Percentiles rank a stretch among this genome's conserved stretches.
phyloP scores from a whole-genome alignment of 345 rosid genomes.

The Populus euphratica region DNA sequence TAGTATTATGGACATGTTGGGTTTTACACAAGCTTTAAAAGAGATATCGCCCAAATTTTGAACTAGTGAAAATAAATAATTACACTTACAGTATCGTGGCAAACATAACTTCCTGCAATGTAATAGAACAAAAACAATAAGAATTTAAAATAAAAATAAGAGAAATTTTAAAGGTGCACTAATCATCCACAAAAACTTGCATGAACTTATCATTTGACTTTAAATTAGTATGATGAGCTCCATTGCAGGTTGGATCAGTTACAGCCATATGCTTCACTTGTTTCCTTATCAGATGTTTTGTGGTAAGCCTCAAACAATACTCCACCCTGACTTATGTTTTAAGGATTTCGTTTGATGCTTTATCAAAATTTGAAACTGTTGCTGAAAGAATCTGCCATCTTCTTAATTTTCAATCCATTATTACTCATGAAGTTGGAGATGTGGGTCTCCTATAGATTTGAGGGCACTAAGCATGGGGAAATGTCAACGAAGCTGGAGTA shows the following conservation, averaged over 20 bases:
- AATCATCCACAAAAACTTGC: neutral
- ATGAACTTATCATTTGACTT: neutral
- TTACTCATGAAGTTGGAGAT: neutral
- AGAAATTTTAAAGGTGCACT: neutral
- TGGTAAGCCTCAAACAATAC: slow-evolving; percentile 43
- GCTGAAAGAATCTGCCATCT: neutral
- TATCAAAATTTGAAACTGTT: neutral
- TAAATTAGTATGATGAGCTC: slow-evolving; percentile 11
- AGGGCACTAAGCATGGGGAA: neutral
- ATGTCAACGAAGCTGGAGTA: neutral
- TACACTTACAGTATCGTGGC: neutral
- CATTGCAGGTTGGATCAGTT: slow-evolving; percentile 88
- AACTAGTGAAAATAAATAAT: neutral
- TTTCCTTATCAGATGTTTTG: slow-evolving; percentile 86
- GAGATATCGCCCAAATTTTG: neutral
- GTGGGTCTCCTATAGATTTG: neutral
- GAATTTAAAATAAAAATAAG: neutral
- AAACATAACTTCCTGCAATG: neutral
- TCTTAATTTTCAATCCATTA: neutral
- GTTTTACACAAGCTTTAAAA: neutral
- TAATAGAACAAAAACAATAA: neutral
- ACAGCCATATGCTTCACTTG: slow-evolving; percentile 96
- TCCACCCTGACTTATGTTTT: neutral
- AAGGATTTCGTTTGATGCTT: neutral
- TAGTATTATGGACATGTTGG: neutral